Conservation (phyloP, 75 land plant species). For the Pinus tabuliformis region DNA sequence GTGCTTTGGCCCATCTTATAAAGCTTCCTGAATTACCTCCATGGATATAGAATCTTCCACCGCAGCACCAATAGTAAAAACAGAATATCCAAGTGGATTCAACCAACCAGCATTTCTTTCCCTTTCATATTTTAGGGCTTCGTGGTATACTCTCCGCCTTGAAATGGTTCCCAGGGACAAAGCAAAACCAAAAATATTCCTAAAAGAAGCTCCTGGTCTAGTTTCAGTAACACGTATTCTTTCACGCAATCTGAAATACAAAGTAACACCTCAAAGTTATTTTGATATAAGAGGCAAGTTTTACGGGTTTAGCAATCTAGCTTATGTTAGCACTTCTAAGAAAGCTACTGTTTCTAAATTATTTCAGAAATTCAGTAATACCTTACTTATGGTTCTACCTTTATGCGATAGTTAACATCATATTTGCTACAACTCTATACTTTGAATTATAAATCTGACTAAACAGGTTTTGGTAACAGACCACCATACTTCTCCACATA, state of each 20-base stretch:
- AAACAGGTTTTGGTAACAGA: neutral
- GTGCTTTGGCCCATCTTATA: neutral
- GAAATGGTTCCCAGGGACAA: constrained; percentile 80
- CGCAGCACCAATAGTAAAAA: constrained; percentile 66
- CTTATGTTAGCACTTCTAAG: neutral
- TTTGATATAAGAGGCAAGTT: neutral
- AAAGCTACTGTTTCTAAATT: neutral
- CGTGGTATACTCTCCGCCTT: constrained; percentile 70
- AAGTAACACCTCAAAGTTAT: neutral
- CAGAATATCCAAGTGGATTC: constrained; percentile 83
- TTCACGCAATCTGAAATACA: constrained; percentile 65
- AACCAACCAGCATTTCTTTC: constrained; percentile 74
- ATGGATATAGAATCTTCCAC: constrained; percentile 54
- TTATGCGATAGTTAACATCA: neutral
- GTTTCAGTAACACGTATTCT: constrained; percentile 54
- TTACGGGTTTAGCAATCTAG: neutral
- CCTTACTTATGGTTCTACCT: neutral
- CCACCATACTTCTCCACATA: neutral
- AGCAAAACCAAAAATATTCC: constrained; percentile 59
- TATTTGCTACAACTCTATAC: neutral
- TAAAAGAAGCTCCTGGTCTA: constrained; percentile 73
- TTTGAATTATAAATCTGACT: neutral
- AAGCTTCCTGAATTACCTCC: constrained; percentile 52
- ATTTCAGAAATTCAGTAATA: neutral
- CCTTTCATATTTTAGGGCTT: constrained; percentile 79